These are phyloP conservation scores for Quercus glauca DNA, from an alignment of 306 rosid species.

Conservation along the genomic window DNA sequence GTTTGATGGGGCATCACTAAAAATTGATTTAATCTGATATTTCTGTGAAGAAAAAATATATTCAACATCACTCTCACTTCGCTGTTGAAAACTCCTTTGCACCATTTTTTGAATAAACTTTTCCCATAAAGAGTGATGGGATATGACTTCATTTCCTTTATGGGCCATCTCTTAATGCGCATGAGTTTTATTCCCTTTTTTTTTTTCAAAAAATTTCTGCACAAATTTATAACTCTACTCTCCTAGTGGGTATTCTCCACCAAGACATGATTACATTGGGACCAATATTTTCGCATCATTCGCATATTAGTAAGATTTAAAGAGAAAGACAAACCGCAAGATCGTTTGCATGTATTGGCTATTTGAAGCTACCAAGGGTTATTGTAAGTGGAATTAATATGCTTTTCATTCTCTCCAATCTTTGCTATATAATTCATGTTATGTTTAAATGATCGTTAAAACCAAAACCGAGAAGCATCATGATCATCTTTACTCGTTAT, in stretches of 20 bases:
- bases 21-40: background rate
- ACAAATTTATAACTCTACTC: background rate
- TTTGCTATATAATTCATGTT: no score
- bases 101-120: slow-evolving; percentile 34
- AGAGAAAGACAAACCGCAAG: no score
- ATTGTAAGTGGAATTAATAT: no score
- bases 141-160: slow-evolving; percentile 44
- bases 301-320: background rate
- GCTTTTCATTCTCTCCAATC: no score
- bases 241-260: slow-evolving; percentile 22
- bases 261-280: slow-evolving; percentile 12
- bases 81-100: slow-evolving; percentile 29
- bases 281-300: background rate
- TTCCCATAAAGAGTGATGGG: slow-evolving; percentile 29
- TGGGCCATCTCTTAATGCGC: slow-evolving; percentile 27
- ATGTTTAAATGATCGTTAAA: no score
- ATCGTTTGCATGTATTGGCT: no score
- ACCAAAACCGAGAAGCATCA: no score
- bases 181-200: slow-evolving; percentile 6
- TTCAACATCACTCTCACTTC: slow-evolving; percentile 40
- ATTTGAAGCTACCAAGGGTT: no score
- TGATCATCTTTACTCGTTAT: no score
- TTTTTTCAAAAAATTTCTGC: slow-evolving; percentile 2
- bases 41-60: background rate
- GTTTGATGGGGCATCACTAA: slow-evolving; percentile 8